Evolutionary conservation across 768 basidiomycete genomes (phyloP).

Genomic region (Tulasnella sp.): DNA sequence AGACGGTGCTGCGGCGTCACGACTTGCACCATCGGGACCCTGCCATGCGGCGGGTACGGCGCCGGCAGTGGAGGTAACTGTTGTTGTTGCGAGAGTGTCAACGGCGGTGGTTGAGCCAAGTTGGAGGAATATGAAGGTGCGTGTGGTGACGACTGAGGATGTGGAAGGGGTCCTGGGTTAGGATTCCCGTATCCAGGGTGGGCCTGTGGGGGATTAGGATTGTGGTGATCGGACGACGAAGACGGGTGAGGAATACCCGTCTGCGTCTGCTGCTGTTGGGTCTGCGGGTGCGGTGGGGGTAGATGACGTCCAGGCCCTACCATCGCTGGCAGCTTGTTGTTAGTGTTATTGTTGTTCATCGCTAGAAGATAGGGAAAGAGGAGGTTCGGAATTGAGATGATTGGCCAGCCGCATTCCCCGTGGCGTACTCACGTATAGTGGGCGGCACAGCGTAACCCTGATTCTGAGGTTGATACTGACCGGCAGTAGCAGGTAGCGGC

Average conservation of each 20-base stretch:
- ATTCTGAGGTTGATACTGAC: too few species aligned
- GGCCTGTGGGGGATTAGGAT: too few species aligned
- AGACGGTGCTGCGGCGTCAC: background rate
- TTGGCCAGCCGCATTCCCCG: too few species aligned
- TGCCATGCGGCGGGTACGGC: background rate
- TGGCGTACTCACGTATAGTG: too few species aligned
- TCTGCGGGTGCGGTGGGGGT: conserved; percentile 3
- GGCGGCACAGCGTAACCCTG: too few species aligned
- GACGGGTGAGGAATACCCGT: background rate
- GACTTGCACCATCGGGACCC: background rate
- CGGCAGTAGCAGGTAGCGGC: too few species aligned
- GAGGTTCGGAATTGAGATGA: too few species aligned
- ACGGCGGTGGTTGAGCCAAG: background rate
- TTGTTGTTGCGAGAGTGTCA: background rate
- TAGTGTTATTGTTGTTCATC: too few species aligned
- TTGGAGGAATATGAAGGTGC: background rate
- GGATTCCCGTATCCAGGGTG: too few species aligned
- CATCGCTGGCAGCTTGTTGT: too few species aligned
- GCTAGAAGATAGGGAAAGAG: too few species aligned
- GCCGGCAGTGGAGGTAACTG: background rate
- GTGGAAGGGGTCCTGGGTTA: background rate
- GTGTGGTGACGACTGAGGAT: background rate
- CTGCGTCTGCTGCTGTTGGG: background rate
- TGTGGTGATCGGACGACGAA: too few species aligned
- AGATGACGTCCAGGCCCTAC: conserved; percentile 6